These are phyloP conservation scores for Phytophthora meadii DNA, from an alignment of 352 stramenopile genomes.

Conservation along the genomic window DNA sequence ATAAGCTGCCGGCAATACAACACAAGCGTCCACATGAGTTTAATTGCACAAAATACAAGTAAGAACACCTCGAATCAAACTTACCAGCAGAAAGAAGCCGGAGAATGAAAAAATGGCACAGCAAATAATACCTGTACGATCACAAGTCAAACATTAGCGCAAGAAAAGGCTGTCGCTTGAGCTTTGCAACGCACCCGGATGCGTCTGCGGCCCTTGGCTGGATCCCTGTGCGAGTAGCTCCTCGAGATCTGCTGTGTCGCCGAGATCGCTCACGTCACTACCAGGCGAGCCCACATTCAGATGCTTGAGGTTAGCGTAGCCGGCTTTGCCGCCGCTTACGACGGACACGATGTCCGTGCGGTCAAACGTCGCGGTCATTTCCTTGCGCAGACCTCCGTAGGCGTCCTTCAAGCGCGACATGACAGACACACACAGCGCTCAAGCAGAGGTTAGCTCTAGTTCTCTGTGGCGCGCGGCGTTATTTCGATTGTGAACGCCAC, in stretches of 20 bases:
- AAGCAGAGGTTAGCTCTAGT: slow-evolving; percentile 22
- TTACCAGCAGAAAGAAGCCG: slow-evolving; percentile 76
- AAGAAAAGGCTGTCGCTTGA: no score
- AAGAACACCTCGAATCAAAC: background rate
- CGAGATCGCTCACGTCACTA: slow-evolving; percentile 80
- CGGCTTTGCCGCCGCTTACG: slow-evolving; percentile 72
- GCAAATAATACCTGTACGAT: slow-evolving; percentile 65
- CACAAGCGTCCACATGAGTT: slow-evolving; percentile 4
- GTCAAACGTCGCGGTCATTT: slow-evolving; percentile 83
- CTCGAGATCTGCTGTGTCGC: slow-evolving; percentile 81
- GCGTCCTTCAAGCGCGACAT: slow-evolving; percentile 82
- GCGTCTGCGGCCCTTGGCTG: slow-evolving; percentile 74
- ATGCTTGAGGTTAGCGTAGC: slow-evolving; percentile 86
- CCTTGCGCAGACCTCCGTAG: slow-evolving; percentile 79
- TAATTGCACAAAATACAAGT: background rate
- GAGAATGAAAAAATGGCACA: slow-evolving; percentile 81
- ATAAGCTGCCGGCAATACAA: slow-evolving; percentile 60
- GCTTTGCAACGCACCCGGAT: slow-evolving; percentile 50
- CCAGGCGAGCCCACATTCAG: slow-evolving; percentile 79
- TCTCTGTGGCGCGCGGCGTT: slow-evolving; percentile 22
- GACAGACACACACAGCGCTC: slow-evolving; percentile 17
- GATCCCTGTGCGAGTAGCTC: slow-evolving; percentile 79
- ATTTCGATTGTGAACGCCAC: slow-evolving; percentile 30
- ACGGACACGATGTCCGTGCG: slow-evolving; percentile 69
- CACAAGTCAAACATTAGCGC: background rate